These are phyloP conservation scores for Aspergillus jensenii DNA, from an alignment of 2,329 filamentous ascomycete genomes.

Conservation along the genomic window DNA sequence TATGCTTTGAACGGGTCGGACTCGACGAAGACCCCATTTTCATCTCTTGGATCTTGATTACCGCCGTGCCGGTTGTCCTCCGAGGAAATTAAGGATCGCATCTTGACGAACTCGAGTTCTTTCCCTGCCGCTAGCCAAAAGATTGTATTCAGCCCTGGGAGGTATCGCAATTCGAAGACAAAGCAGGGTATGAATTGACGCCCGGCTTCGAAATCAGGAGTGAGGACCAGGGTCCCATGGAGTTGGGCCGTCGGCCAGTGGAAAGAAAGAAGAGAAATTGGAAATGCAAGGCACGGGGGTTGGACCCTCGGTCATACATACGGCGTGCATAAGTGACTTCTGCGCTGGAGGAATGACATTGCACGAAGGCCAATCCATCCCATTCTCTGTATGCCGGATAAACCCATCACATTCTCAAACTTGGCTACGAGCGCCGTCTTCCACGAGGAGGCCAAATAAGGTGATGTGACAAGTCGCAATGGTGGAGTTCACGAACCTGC, in stretches of 20 bases:
- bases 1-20: not conserved
- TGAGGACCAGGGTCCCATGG: not conserved
- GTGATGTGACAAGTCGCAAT: conserved; percentile 20
- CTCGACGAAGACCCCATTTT: not conserved
- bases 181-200: not conserved
- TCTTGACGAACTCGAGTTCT: conserved; percentile 2
- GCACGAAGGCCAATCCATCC: conserved; percentile 8
- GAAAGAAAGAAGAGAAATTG: not conserved
- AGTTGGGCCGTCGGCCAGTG: conserved; percentile 1
- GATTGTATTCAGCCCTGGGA: not conserved
- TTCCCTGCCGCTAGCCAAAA: not conserved
- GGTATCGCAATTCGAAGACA: not conserved
- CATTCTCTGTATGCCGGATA: conserved; percentile 10
- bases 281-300: conserved; percentile 18
- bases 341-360: conserved; percentile 2
- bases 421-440: conserved; percentile 4
- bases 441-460: conserved; percentile 16
- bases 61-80: not conserved
- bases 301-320: conserved; percentile 11
- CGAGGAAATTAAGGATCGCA: not conserved
- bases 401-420: conserved; percentile 15
- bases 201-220: not conserved
- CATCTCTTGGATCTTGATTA: not conserved
- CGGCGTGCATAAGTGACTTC: conserved; percentile 11
- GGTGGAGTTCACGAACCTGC: conserved; percentile 12